These are phyloP conservation scores for Simplicillium sp. DNA, from an alignment of 2,329 filamentous ascomycete species.

Conservation along the genomic window DNA sequence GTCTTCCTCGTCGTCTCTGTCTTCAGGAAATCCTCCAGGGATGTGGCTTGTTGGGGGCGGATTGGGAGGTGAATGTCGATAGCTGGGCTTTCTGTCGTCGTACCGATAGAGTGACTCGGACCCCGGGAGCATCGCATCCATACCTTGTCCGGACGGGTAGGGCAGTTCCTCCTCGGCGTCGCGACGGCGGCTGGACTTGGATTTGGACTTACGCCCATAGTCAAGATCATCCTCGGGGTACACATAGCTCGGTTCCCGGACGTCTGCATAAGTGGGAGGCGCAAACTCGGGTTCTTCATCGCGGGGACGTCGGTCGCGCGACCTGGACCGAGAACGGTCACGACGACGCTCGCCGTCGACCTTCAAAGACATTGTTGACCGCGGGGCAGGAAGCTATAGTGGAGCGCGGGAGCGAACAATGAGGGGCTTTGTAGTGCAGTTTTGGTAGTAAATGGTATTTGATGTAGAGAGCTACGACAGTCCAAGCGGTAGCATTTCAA, in stretches of 20 bases:
- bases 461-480: no score
- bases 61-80: constrained; percentile 24
- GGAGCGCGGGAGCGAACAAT: no score
- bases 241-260: constrained; percentile 30
- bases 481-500: no score
- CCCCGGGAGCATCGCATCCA: constrained; percentile 27
- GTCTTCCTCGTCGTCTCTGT: constrained; percentile 5
- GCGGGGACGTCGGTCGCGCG: constrained; percentile 24
- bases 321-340: constrained; percentile 37
- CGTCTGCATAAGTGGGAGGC: constrained; percentile 24
- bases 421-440: no score
- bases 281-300: constrained; percentile 18
- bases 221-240: constrained; percentile 33
- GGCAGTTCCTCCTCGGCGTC: constrained; percentile 13
- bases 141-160: constrained; percentile 28
- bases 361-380: constrained; percentile 37
- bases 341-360: constrained; percentile 34
- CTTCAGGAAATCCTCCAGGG: constrained; percentile 23
- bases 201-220: constrained; percentile 18
- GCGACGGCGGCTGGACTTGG: constrained; percentile 18
- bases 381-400: not conserved
- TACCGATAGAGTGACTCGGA: constrained; percentile 27
- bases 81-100: constrained; percentile 22
- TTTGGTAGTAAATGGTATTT: no score
- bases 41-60: constrained; percentile 21